Conservation (phyloP, 75 land plant species). For the Pinus albicaulis region DNA sequence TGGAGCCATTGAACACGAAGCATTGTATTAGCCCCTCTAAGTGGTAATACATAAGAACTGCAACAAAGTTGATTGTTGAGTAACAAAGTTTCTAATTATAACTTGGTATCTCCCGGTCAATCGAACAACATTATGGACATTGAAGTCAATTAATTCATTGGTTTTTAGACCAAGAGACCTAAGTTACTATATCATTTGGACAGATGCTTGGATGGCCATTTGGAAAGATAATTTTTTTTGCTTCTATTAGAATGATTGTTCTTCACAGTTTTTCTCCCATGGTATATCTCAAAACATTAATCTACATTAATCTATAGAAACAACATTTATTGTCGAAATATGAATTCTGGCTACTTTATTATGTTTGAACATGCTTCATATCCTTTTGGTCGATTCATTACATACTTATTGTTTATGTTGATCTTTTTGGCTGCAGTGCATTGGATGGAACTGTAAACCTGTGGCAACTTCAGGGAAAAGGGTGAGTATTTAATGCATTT, state of each 20-base stretch:
- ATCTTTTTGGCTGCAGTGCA: constrained; percentile 38
- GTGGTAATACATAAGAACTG: too few species aligned
- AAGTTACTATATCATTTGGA: not conserved
- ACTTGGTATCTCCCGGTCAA: too few species aligned
- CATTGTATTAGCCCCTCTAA: too few species aligned
- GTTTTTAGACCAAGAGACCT: too few species aligned
- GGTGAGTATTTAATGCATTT: constrained; percentile 26
- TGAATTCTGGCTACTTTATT: not conserved
- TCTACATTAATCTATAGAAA: not conserved
- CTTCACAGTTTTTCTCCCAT: not conserved
- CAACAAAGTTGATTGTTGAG: too few species aligned
- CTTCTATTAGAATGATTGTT: not conserved
- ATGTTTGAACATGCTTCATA: not conserved
- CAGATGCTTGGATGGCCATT: not conserved
- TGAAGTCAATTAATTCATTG: too few species aligned
- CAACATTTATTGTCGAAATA: not conserved
- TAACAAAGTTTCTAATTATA: too few species aligned
- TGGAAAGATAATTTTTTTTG: not conserved
- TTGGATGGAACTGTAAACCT: constrained; percentile 66
- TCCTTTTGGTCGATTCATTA: not conserved
- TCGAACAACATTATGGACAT: too few species aligned
- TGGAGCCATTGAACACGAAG: too few species aligned
- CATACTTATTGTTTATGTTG: not conserved
- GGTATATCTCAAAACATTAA: not conserved
- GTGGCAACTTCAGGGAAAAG: constrained; percentile 59